Percentiles rank a stretch among this genome's conserved stretches.
Conservation (phyloP, 148 eudicot genomes). For the Chenopodium album region DNA sequence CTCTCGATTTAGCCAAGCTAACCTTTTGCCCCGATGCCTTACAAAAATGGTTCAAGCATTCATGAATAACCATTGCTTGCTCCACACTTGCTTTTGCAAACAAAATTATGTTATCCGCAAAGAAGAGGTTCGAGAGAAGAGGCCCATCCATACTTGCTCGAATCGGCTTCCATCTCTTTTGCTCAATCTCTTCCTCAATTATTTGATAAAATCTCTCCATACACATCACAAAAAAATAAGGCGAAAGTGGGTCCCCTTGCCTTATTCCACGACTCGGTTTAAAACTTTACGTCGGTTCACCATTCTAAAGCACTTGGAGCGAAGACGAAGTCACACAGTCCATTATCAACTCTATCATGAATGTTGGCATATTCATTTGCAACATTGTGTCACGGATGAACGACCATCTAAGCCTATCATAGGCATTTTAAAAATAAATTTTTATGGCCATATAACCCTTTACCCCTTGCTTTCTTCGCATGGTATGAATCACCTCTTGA, state of each 20-base stretch:
- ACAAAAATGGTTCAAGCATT: neutral
- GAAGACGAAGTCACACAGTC: too few species aligned
- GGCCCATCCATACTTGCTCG: neutral
- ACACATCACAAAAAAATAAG: neutral
- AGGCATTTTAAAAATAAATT: too few species aligned
- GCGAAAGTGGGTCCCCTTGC: neutral
- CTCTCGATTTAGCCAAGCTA: neutral
- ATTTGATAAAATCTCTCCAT: slow-evolving; percentile 8
- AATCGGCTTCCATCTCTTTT: neutral
- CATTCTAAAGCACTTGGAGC: too few species aligned
- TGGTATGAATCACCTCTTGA: too few species aligned
- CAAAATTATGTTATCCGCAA: neutral
- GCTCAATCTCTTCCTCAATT: neutral
- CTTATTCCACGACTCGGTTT: too few species aligned
- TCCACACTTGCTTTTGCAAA: neutral
- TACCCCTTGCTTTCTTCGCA: too few species aligned
- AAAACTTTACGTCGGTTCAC: too few species aligned
- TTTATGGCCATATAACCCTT: too few species aligned
- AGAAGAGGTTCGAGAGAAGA: neutral
- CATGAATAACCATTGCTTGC: neutral
- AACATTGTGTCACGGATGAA: too few species aligned
- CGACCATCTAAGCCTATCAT: too few species aligned
- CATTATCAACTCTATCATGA: too few species aligned
- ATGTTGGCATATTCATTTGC: too few species aligned
- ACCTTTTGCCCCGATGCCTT: neutral